phyloP scores from a whole-genome alignment of 1,284 basidiomycete genomes.

The Uromyces viciae-fabae region DNA sequence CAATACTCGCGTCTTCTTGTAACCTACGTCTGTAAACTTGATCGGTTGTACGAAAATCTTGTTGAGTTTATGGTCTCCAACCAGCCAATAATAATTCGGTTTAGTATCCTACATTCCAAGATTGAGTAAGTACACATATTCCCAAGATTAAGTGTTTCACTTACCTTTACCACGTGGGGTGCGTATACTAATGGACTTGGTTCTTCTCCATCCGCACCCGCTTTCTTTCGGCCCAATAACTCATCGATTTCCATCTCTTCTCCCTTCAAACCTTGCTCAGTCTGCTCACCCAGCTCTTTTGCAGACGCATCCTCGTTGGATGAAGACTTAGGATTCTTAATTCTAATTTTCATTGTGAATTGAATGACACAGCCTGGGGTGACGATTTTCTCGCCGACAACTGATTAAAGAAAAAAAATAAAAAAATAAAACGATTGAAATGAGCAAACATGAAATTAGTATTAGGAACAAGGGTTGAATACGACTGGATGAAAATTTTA shows the following conservation, averaged over 20 bases:
- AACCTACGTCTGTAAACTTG: conserved; percentile 67
- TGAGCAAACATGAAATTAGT: conserved; percentile 5
- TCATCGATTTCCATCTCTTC: conserved; percentile 66
- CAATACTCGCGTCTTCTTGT: conserved; percentile 71
- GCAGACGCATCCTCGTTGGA: neutral
- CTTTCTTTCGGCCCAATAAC: conserved; percentile 65
- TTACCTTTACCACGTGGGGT: conserved; percentile 80
- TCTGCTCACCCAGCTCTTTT: conserved; percentile 21
- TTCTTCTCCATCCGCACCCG: conserved; percentile 59
- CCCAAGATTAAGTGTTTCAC: conserved; percentile 52
- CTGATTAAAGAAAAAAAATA: conserved; percentile 57
- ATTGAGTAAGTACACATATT: neutral
- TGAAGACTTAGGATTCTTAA: conserved; percentile 58
- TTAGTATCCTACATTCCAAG: conserved; percentile 64
- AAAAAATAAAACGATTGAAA: conserved; percentile 16
- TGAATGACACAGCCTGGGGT: conserved; percentile 85
- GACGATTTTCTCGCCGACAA: conserved; percentile 82
- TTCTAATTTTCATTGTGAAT: conserved; percentile 74
- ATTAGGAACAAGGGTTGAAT: conserved; percentile 18
- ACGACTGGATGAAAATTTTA: neutral
- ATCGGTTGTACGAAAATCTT: conserved; percentile 85
- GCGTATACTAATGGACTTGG: conserved; percentile 72
- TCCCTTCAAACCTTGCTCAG: conserved; percentile 57
- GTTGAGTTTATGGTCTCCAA: conserved; percentile 85
- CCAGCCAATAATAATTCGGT: conserved; percentile 77